These are phyloP conservation scores for Xylariaceae sp. DNA, from an alignment of 2,329 filamentous ascomycete species.

Conservation along the genomic window DNA sequence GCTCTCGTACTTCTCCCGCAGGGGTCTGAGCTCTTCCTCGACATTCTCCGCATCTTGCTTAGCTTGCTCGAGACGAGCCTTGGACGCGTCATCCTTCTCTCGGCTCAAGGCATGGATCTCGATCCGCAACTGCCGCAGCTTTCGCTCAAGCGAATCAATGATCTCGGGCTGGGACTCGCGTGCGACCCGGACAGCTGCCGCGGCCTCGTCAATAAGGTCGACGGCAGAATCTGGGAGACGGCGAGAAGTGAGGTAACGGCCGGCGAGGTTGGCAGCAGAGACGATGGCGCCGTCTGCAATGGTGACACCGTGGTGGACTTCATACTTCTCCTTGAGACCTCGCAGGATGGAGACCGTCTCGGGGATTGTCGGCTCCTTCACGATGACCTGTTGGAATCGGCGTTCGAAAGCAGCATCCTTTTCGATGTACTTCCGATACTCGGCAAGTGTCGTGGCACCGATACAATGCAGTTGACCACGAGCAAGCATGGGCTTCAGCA, in stretches of 20 bases:
- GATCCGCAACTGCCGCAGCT: constrained; percentile 85
- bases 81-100: constrained; percentile 91
- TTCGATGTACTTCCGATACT: constrained; percentile 98
- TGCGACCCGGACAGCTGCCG: constrained; percentile 91
- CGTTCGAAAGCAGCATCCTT: constrained; percentile 98
- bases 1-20: constrained; percentile 91
- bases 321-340: constrained; percentile 95
- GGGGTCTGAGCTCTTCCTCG: constrained; percentile 82
- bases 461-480: constrained; percentile 97
- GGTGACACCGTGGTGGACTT: constrained; percentile 95
- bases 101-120: constrained; percentile 93
- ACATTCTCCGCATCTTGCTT: constrained; percentile 91
- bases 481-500: constrained; percentile 97
- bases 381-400: constrained; percentile 95
- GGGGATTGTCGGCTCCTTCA: constrained; percentile 83
- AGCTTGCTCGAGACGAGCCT: constrained; percentile 73
- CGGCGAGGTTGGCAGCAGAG: constrained; percentile 81
- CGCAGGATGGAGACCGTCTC: constrained; percentile 98
- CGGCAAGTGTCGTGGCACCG: constrained; percentile 87
- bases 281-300: constrained; percentile 94
- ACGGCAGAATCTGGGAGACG: constrained; percentile 94
- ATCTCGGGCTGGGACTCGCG: constrained; percentile 95
- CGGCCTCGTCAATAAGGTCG: constrained; percentile 92
- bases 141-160: constrained; percentile 89
- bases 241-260: constrained; percentile 85